A percentile compares a stretch with the other conserved stretches of the same genome.
Evolutionary conservation across 352 stramenopile genomes (phyloP).

Genomic region (Peronospora destructor): DNA sequence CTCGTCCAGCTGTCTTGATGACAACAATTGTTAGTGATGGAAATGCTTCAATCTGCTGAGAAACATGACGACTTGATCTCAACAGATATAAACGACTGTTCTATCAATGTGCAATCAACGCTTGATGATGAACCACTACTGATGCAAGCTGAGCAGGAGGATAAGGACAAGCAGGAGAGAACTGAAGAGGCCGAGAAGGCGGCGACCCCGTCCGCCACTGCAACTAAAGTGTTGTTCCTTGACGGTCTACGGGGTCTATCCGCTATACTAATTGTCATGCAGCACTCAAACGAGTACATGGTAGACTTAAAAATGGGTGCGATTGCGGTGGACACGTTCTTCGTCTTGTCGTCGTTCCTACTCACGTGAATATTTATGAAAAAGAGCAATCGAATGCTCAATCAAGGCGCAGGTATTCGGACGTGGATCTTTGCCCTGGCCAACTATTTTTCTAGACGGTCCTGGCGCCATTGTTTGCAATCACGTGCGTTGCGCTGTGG

Average conservation of each 20-base stretch:
- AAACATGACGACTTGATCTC: too few relatives aligned
- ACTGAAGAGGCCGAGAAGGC: constrained; percentile 18
- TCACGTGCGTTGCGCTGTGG: constrained; percentile 31
- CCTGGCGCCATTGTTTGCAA: constrained; percentile 36
- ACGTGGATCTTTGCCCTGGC: constrained; percentile 30
- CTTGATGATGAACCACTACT: constrained; percentile 21
- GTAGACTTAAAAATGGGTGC: constrained; percentile 31
- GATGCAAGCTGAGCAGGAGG: constrained; percentile 13
- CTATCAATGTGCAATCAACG: too few relatives aligned
- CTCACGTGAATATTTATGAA: constrained; percentile 49
- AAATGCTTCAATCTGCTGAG: too few relatives aligned
- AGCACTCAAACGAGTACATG: constrained; percentile 37
- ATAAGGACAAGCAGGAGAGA: constrained; percentile 19
- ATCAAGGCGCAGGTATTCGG: constrained; percentile 14
- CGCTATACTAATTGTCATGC: constrained; percentile 26
- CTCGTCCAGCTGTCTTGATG: too few relatives aligned
- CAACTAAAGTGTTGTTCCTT: constrained; percentile 33
- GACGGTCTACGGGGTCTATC: constrained; percentile 32
- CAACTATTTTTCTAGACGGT: constrained; percentile 44
- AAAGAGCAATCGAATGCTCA: constrained; percentile 30
- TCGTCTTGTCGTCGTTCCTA: constrained; percentile 50
- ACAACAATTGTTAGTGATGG: too few relatives aligned
- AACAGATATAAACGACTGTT: too few relatives aligned
- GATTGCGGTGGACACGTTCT: constrained; percentile 43
- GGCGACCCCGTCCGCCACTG: neutral